These are phyloP conservation scores for Plasmodium malariae DNA, from an alignment of 169 alveolate species.

Conservation along the genomic window DNA sequence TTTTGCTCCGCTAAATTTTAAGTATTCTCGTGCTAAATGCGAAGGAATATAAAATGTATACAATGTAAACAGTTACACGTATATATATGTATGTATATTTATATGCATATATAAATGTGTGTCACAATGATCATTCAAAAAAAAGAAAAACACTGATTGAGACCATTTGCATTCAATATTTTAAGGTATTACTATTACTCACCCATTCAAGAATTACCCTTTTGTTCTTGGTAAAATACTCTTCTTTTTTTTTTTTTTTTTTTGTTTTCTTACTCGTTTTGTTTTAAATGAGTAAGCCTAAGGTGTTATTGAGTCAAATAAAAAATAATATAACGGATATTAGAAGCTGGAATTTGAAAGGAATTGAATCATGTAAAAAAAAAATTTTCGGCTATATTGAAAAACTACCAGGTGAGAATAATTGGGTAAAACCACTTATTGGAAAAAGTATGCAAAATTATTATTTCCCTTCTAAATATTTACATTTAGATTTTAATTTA, in stretches of 20 bases:
- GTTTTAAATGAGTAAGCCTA: slow-evolving; percentile 74
- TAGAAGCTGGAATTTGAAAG: slow-evolving; percentile 52
- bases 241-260: slow-evolving; percentile 13
- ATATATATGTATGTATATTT: too few relatives aligned
- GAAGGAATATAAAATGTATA: too few relatives aligned
- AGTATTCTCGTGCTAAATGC: too few relatives aligned
- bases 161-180: too few relatives aligned
- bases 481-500: slow-evolving; percentile 85
- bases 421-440: slow-evolving; percentile 84
- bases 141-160: too few relatives aligned
- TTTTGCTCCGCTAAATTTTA: too few relatives aligned
- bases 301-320: slow-evolving; percentile 57
- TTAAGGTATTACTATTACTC: too few relatives aligned
- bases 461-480: slow-evolving; percentile 88
- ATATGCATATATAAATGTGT: too few relatives aligned
- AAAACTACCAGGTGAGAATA: slow-evolving; percentile 86
- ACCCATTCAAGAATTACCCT: background rate
- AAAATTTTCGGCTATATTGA: slow-evolving; percentile 73
- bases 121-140: too few relatives aligned
- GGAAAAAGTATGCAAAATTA: slow-evolving; percentile 83
- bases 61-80: too few relatives aligned
- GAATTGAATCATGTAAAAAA: slow-evolving; percentile 73
- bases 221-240: too few relatives aligned
- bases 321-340: slow-evolving; percentile 61
- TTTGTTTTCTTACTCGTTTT: too few relatives aligned